phyloP scores from a whole-genome alignment of 768 basidiomycete genomes.

The Podaxis sp. region DNA sequence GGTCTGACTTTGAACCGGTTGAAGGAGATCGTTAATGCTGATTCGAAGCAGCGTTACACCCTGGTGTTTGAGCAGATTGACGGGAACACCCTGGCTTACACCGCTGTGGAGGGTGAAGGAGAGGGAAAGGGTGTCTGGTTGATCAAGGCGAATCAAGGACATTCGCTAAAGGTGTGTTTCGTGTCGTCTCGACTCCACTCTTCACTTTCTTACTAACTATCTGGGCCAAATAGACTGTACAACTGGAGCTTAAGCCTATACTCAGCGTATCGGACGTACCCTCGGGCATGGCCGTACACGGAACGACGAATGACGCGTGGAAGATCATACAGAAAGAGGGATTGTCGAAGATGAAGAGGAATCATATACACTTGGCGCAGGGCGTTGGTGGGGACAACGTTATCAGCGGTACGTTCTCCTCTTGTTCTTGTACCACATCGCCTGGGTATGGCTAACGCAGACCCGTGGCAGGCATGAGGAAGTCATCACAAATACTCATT shows the following conservation, averaged over 20 bases:
- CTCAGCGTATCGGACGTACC: constrained; percentile 61
- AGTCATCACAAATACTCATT: constrained; percentile 74
- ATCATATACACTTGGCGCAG: constrained; percentile 93
- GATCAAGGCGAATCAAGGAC: constrained; percentile 91
- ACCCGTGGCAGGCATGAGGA: constrained; percentile 69
- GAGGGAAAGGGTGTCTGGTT: constrained; percentile 57
- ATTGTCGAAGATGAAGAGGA: constrained; percentile 81
- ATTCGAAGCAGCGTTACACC: constrained; percentile 68
- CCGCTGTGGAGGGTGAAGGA: constrained; percentile 20
- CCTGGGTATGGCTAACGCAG: background rate
- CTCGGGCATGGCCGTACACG: constrained; percentile 74
- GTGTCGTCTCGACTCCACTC: background rate
- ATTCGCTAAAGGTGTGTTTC: constrained; percentile 70
- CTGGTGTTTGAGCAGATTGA: constrained; percentile 48
- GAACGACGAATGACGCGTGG: constrained; percentile 74
- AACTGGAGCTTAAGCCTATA: constrained; percentile 66
- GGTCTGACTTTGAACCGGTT: constrained; percentile 52
- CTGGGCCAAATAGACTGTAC: constrained; percentile 50
- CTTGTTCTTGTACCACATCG: background rate
- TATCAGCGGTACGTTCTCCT: constrained; percentile 64
- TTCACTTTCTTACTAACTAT: background rate
- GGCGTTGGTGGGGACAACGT: constrained; percentile 64
- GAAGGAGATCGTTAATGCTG: constrained; percentile 63
- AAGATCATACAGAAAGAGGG: constrained; percentile 67
- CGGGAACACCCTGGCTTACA: constrained; percentile 11